Evolutionary conservation across 345 rosid species (phyloP).

Genomic region (Salix suchowensis): DNA sequence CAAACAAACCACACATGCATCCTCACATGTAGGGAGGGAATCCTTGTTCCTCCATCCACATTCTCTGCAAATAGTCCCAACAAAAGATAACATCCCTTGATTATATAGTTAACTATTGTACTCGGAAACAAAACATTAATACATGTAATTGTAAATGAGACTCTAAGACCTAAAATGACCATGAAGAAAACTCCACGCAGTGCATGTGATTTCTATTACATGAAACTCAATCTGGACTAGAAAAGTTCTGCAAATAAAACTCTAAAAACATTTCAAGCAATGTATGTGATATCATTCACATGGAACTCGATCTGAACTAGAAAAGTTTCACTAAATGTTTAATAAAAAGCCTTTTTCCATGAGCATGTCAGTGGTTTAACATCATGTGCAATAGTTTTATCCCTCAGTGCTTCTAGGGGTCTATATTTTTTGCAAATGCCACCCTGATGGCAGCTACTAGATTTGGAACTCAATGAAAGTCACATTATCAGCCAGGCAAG

Average conservation of each 20-base stretch:
- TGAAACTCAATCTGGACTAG: not conserved
- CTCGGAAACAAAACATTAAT: not conserved
- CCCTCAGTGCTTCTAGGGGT: not conserved
- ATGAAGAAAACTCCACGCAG: not conserved
- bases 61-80: slow-evolving; percentile 49
- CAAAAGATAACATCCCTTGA: not conserved
- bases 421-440: not conserved
- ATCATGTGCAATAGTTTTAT: slow-evolving; percentile 1
- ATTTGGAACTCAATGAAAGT: not conserved
- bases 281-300: not conserved
- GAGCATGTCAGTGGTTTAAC: not conserved
- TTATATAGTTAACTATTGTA: not conserved
- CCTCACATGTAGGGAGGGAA: slow-evolving; percentile 46
- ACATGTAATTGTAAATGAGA: not conserved
- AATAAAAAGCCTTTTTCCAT: not conserved
- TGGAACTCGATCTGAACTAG: not conserved
- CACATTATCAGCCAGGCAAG: not conserved
- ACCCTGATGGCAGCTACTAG: not conserved
- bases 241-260: not conserved
- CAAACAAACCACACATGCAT: slow-evolving; percentile 81
- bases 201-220: not conserved
- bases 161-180: not conserved
- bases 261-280: not conserved
- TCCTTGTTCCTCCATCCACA: slow-evolving; percentile 76
- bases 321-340: not conserved